These are phyloP conservation scores for Aspergillus glaucus DNA, from an alignment of 2,329 filamentous ascomycete genomes.

Conservation along the genomic window DNA sequence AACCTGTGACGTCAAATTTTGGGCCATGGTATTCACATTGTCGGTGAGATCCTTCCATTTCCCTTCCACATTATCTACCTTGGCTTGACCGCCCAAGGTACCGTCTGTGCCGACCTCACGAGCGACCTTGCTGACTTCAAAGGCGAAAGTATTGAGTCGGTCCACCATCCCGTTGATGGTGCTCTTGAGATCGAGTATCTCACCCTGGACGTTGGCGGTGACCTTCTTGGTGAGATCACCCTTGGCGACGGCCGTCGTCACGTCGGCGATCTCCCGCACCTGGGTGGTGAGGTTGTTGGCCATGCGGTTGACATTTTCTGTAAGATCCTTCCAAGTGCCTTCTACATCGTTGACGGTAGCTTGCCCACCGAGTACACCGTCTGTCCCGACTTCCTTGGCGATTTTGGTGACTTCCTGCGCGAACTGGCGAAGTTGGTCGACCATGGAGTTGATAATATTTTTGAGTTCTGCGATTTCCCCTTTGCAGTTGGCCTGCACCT, in stretches of 20 bases:
- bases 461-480: constrained; percentile 93
- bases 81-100: constrained; percentile 57
- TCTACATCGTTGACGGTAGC: constrained; percentile 94
- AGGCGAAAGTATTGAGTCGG: constrained; percentile 57
- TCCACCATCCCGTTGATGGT: constrained; percentile 70
- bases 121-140: constrained; percentile 60
- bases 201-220: constrained; percentile 83
- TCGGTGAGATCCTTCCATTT: constrained; percentile 63
- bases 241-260: constrained; percentile 89
- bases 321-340: constrained; percentile 94
- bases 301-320: constrained; percentile 96
- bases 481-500: constrained; percentile 86
- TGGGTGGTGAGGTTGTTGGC: constrained; percentile 96
- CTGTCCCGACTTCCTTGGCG: constrained; percentile 91
- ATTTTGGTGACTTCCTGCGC: constrained; percentile 96
- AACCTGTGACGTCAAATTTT: constrained; percentile 62
- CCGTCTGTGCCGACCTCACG: constrained; percentile 60
- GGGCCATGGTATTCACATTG: constrained; percentile 63
- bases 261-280: constrained; percentile 93
- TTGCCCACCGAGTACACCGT: constrained; percentile 88
- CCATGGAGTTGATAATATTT: constrained; percentile 98
- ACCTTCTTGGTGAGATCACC: constrained; percentile 96
- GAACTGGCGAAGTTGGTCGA: constrained; percentile 94
- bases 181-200: constrained; percentile 91
- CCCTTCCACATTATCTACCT: constrained; percentile 59